These are phyloP conservation scores for Naganishia sp. DNA, from an alignment of 1,284 basidiomycete species.

Conservation along the genomic window DNA sequence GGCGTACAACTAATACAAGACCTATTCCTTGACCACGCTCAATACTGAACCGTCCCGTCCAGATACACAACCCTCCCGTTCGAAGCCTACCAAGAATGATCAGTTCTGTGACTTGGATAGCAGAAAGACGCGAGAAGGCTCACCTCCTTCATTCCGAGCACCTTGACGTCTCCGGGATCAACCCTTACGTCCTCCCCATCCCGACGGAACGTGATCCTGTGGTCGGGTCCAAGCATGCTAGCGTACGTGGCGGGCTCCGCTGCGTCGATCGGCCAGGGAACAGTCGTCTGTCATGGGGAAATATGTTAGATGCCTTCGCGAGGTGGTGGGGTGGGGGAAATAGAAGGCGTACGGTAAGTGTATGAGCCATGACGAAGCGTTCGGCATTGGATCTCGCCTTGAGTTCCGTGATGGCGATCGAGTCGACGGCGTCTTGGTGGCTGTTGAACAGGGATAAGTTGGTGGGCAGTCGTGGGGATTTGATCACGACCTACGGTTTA, in stretches of 20 bases:
- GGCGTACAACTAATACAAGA: neutral
- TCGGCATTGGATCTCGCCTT: conserved; percentile 41
- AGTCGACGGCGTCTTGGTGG: conserved; percentile 9
- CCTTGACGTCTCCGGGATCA: conserved; percentile 46
- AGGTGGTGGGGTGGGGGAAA: no score
- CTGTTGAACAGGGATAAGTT: conserved; percentile 34
- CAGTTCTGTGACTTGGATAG: neutral
- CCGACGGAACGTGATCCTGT: conserved; percentile 37
- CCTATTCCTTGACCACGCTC: neutral
- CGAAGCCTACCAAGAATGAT: conserved; percentile 34
- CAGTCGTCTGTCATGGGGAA: conserved; percentile 14
- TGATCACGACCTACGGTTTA: conserved; percentile 44
- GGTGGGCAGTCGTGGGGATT: conserved; percentile 31
- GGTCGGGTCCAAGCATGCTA: conserved; percentile 40
- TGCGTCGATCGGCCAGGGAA: conserved; percentile 22
- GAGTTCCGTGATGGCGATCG: conserved; percentile 35
- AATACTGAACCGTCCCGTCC: conserved; percentile 41
- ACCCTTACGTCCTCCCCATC: conserved; percentile 40
- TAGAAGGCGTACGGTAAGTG: conserved; percentile 41
- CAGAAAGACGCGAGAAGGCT: conserved; percentile 23
- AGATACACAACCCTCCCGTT: conserved; percentile 49
- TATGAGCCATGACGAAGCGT: conserved; percentile 47
- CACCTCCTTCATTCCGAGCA: conserved; percentile 45
- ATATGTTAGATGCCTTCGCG: neutral
- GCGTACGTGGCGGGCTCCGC: neutral